Evolutionary conservation across 495 filamentous ascomycete genomes (phyloP).

Genomic region (Podospora pseudopauciseta): DNA sequence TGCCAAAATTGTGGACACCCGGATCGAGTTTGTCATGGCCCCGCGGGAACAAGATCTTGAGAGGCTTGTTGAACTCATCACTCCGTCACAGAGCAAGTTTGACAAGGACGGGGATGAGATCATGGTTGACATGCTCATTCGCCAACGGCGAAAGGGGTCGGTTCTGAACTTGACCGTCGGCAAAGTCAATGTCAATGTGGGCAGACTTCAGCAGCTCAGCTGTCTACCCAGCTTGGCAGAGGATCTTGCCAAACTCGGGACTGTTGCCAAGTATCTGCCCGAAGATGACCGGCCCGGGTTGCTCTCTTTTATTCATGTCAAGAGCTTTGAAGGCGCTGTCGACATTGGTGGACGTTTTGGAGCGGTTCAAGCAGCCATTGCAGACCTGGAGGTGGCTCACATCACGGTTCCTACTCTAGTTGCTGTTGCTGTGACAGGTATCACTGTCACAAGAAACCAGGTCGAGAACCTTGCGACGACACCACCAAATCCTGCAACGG

Average conservation of each 20-base stretch:
- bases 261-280: conserved; percentile 88
- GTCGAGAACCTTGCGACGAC: conserved; percentile 63
- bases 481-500: conserved; percentile 14
- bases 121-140: conserved; percentile 82
- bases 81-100: conserved; percentile 87
- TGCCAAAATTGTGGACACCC: conserved; percentile 56
- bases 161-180: conserved; percentile 69
- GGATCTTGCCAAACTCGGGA: conserved; percentile 77
- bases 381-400: conserved; percentile 69
- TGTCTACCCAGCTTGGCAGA: conserved; percentile 65
- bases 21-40: conserved; percentile 67
- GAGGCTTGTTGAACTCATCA: conserved; percentile 77
- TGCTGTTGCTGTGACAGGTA: conserved; percentile 63
- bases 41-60: conserved; percentile 80
- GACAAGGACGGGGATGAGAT: conserved; percentile 87
- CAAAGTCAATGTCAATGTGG: conserved; percentile 55
- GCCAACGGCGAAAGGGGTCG: conserved; percentile 87
- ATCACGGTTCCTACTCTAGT: conserved; percentile 79
- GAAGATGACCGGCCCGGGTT: conserved; percentile 93
- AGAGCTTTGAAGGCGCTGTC: conserved; percentile 54
- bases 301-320: conserved; percentile 66
- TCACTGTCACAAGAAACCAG: conserved; percentile 59
- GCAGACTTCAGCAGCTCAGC: conserved; percentile 56
- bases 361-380: conserved; percentile 50
- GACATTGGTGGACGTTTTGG: conserved; percentile 65